Base-by-base conservation (phyloP, 2,329 filamentous ascomycete species). In the Huntiella omanensis region DNA sequence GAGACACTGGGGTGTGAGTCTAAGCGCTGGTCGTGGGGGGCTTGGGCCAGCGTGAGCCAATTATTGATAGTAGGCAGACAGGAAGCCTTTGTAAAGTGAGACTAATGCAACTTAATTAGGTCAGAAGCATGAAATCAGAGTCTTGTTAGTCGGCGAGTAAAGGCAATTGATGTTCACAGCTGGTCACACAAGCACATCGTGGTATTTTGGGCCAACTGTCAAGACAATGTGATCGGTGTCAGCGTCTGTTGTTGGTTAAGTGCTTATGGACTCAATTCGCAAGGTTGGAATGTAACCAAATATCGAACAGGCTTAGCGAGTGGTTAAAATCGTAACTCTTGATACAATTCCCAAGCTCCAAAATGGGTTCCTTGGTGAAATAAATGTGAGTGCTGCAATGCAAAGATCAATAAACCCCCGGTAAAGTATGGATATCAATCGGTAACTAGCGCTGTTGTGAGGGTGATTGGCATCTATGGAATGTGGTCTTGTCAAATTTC, bases 391-490 rank as follows among this genome's bases (percentile, higher is more conserved):
- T 40, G 22, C 22, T 41, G 17, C 22, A 41, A 41, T 33, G 4
- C 40, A 43, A 16, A 43, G 28, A 15, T 13, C 33, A 43, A 15
- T 33, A 42, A 6, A 33, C 32, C 28, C 32, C 17, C 15, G 3
- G 13, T 34, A 36, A 44, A n/a, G 15, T 12, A 37, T 28, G 22
- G 22, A 10, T 13, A 15, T 7, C 36, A 17, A n/a, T 13, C 13
- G 17, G 4, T n/a, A 38, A 3, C 43, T 45, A 22, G 43, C 33
- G 43, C 12, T 45, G 35, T 45, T 38, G 35, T 45, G 33, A 38
- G 5, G 34, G 19, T 33, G 33, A 45, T 45, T 45, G 22, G 35
- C 33, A 8, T 4, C 17, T 19, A 5, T 32, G 35, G 43, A 45
- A 45, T 45, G 43, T 16, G 8, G 33, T 15, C 16, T 16, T 40